Base-by-base conservation (phyloP, 345 rosid genomes). In the Lepidium africanum region DNA sequence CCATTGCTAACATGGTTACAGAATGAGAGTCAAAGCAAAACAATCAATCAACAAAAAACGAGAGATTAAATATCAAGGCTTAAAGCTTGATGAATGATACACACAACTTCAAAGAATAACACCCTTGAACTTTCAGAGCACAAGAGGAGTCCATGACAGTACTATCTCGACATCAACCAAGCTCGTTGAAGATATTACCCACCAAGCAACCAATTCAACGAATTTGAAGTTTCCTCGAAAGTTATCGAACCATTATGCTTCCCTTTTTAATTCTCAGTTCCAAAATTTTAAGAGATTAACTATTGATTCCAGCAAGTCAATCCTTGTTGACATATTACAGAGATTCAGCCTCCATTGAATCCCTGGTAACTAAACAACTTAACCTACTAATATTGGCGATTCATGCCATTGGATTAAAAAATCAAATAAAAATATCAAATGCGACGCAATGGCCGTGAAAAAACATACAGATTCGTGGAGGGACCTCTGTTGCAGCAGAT, bases 401-500 rank as follows among this genome's bases (percentile, higher is more conserved):
- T 40, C 21, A 5, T 10, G 36, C 11, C 5, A 3, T 21, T 16
- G 9, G 14, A 68, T 54, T 58, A 21, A 54, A 41, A 15, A 67
- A 59, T 14, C 59, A 41, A 66, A 65, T 42, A 15, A 47, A 71
- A 32, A 27, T 16, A 37, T 51, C 15, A 53, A 59, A 42, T 53
- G 50, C 32, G 55, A 69, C 39, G 14, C 33, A 46, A 58, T 9
- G 21, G 49, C 23, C 19, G 35, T 7, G 48, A 42, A 19, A 60
- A 52, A 46, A 51, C 96, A 42, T 84, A 95, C 98, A 91, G 78
- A 78, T 91, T 95, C 9, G 99, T 63, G 60, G 98, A 84, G 42
- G 97, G 94, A 21, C 99, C 97, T 72, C 82, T 79, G 76, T 83
- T 87, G 86, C 86, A 95, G 83, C 96, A 95, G 67, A 91, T 89